These are phyloP conservation scores for Talaromyces sp. DNA, from an alignment of 2,329 filamentous ascomycete species.

Conservation along the genomic window DNA sequence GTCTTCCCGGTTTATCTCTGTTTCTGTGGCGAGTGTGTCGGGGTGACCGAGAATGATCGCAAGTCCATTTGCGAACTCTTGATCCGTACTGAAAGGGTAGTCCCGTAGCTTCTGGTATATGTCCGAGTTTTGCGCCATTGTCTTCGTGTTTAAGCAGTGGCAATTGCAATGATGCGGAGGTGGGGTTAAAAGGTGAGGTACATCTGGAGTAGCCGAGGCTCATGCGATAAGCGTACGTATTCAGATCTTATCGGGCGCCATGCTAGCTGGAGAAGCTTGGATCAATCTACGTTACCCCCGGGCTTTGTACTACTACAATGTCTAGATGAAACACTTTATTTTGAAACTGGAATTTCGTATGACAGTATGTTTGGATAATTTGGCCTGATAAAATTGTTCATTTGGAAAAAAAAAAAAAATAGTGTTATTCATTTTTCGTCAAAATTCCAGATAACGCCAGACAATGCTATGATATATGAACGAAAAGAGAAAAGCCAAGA, in stretches of 20 bases:
- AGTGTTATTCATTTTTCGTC: not conserved
- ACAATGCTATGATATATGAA: not conserved
- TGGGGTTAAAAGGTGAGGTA: not conserved
- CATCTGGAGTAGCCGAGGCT: not conserved
- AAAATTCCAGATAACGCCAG: conserved; percentile 11
- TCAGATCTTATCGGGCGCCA: not conserved
- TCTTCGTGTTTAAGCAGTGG: not conserved
- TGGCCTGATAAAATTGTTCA: not conserved
- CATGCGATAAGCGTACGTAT: not conserved
- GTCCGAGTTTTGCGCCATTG: conserved; percentile 13
- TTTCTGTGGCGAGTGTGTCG: conserved; percentile 39
- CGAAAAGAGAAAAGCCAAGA: conserved; percentile 5
- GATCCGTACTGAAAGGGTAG: conserved; percentile 47
- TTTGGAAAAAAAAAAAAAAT: not conserved
- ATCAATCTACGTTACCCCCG: no score
- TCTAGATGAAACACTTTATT: no score
- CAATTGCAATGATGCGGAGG: conserved; percentile 1
- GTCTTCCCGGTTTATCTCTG: conserved; percentile 42
- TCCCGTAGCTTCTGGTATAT: conserved; percentile 38
- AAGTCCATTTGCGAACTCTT: conserved; percentile 52
- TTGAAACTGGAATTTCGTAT: no score
- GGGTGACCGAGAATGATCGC: conserved; percentile 49
- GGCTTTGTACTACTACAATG: no score
- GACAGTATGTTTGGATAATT: no score
- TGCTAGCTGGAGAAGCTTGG: not conserved